Percentiles rank a stretch among this genome's conserved stretches.
phyloP scores from a whole-genome alignment of 2,329 filamentous ascomycete genomes.

The Trichoderma afroharzianum region DNA sequence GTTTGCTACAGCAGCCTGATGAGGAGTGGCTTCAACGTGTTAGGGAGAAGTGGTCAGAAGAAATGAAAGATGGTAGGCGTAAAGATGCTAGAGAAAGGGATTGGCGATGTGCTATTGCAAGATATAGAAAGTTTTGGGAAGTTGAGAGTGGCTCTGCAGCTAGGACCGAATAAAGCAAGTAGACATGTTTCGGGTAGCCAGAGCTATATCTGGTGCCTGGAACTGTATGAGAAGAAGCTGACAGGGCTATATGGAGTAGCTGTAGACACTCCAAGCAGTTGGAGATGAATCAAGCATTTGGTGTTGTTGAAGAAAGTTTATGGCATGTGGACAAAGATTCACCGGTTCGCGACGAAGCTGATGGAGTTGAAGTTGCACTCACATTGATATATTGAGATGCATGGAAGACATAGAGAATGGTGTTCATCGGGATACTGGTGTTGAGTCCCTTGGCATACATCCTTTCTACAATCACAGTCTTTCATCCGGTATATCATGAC shows the following conservation, averaged over 20 bases:
- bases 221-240: neutral
- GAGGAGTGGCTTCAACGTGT: neutral
- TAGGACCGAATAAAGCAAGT: neutral
- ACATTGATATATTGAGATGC: neutral
- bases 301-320: neutral
- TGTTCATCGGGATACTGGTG: neutral
- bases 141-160: neutral
- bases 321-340: neutral
- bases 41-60: neutral
- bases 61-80: neutral
- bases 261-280: neutral
- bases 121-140: neutral
- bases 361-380: neutral
- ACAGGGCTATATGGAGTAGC: neutral
- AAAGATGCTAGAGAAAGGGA: fast-evolving
- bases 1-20: neutral
- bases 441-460: neutral
- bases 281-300: neutral
- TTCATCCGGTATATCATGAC: fast-evolving
- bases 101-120: neutral
- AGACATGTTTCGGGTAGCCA: neutral
- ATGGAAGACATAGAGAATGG: neutral
- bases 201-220: neutral
- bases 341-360: neutral
- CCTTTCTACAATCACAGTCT: neutral